Conservation (phyloP, 2,329 filamentous ascomycete species). For the Trichoderma cornu-damae region DNA sequence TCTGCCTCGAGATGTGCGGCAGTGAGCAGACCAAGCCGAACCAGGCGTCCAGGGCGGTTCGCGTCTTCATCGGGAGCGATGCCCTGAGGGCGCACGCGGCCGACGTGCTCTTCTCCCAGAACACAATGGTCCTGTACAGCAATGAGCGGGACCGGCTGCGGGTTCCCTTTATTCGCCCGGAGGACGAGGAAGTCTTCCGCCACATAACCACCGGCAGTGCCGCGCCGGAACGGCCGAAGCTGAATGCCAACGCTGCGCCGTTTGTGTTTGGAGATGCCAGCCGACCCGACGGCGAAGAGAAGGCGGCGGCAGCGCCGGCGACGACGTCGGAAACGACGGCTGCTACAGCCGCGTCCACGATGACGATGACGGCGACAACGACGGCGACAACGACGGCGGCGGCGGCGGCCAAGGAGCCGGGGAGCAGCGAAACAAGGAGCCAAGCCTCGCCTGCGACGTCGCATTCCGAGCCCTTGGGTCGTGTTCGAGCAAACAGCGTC, state of each 20-base stretch:
- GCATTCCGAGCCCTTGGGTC: slow-evolving; percentile 30
- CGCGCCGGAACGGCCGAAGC: slow-evolving; percentile 50
- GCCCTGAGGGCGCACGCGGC: slow-evolving; percentile 79
- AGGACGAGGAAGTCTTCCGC: slow-evolving; percentile 77
- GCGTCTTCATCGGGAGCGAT: slow-evolving; percentile 87
- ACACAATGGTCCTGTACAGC: slow-evolving; percentile 80
- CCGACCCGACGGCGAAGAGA: slow-evolving; percentile 23
- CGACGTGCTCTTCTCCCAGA: slow-evolving; percentile 87
- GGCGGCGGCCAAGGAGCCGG: slow-evolving; percentile 28
- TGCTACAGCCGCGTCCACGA: slow-evolving; percentile 24
- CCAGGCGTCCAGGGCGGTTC: slow-evolving; percentile 56
- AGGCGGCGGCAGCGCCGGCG: neutral
- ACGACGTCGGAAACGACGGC: slow-evolving; percentile 18
- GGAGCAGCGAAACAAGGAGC: slow-evolving; percentile 6
- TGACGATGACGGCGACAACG: slow-evolving; percentile 24
- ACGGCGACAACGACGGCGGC: slow-evolving; percentile 22
- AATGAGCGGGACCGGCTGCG: slow-evolving; percentile 82
- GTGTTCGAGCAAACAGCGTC: slow-evolving; percentile 31
- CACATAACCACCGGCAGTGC: slow-evolving; percentile 61
- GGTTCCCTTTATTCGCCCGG: slow-evolving; percentile 86
- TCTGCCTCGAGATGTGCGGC: slow-evolving; percentile 70
- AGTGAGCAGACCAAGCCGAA: slow-evolving; percentile 39
- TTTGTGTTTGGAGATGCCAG: slow-evolving; percentile 37
- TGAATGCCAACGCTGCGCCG: slow-evolving; percentile 49
- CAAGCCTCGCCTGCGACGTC: slow-evolving; percentile 28